phyloP scores from a whole-genome alignment of 2,329 filamentous ascomycete genomes.

The Aschersonia sp. region DNA sequence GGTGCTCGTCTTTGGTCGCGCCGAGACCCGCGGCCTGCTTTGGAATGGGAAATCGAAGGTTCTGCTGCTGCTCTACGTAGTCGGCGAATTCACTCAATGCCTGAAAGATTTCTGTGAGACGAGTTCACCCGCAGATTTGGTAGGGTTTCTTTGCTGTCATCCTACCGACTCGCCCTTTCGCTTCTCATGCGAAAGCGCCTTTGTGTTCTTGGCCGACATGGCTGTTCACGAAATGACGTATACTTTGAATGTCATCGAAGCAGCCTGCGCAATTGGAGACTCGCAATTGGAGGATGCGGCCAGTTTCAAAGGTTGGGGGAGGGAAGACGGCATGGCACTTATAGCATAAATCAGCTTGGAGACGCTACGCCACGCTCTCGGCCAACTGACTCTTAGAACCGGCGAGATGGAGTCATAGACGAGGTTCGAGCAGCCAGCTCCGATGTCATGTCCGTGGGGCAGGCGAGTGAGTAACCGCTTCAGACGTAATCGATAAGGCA shows the following conservation, averaged over 20 bases:
- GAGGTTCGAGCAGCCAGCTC: neutral
- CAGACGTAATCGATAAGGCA: too few species aligned
- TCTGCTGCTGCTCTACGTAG: slow-evolving; percentile 91
- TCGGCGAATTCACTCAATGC: slow-evolving; percentile 94
- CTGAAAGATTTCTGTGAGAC: slow-evolving; percentile 11
- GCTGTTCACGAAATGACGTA: slow-evolving; percentile 3
- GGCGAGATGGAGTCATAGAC: slow-evolving; percentile 2
- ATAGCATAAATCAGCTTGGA: neutral
- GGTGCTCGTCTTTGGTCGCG: slow-evolving; percentile 27
- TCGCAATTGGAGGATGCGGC: neutral
- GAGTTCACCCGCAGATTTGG: neutral
- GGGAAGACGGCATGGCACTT: neutral
- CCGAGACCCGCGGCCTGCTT: slow-evolving; percentile 13
- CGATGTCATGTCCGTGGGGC: too few species aligned
- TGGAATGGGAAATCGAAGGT: slow-evolving; percentile 43
- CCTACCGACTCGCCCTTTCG: slow-evolving; percentile 75
- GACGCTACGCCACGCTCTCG: slow-evolving; percentile 2
- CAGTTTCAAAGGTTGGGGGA: neutral
- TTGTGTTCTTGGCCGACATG: slow-evolving; percentile 41
- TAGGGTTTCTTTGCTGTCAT: neutral
- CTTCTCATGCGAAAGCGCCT: slow-evolving; percentile 60
- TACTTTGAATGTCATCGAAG: slow-evolving; percentile 15
- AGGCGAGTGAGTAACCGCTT: too few species aligned
- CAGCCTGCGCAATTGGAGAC: neutral
- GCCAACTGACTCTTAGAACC: slow-evolving; percentile 4